These are phyloP conservation scores for Curvularia verruculosa DNA, from an alignment of 2,329 filamentous ascomycete genomes.

Conservation along the genomic window DNA sequence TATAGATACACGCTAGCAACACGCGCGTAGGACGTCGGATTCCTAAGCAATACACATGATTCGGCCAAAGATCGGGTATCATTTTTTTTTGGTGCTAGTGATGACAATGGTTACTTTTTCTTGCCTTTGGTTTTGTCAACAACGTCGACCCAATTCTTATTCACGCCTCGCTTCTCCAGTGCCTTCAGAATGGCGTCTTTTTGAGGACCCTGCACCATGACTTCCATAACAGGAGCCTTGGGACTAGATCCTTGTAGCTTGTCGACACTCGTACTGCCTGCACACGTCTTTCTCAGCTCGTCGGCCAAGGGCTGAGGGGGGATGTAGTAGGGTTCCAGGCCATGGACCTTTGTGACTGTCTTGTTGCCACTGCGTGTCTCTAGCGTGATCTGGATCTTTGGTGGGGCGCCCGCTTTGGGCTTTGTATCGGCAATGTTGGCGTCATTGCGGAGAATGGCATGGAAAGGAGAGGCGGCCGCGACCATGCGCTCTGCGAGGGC, in stretches of 20 bases:
- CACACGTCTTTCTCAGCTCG: constrained; percentile 70
- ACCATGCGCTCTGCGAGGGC: constrained; percentile 65
- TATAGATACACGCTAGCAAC: no score
- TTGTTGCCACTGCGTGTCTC: constrained; percentile 72
- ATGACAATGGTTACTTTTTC: constrained; percentile 49
- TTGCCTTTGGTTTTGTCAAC: constrained; percentile 72
- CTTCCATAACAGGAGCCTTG: constrained; percentile 68
- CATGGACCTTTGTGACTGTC: constrained; percentile 67
- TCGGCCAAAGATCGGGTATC: constrained; percentile 13
- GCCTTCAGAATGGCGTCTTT: constrained; percentile 65
- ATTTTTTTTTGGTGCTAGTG: constrained; percentile 5
- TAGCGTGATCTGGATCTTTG: constrained; percentile 64
- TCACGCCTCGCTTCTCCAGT: constrained; percentile 64
- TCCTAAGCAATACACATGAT: neutral
- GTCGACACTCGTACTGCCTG: constrained; percentile 69
- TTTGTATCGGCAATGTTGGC: constrained; percentile 55
- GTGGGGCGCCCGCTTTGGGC: constrained; percentile 65
- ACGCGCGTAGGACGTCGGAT: neutral
- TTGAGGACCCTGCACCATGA: constrained; percentile 72
- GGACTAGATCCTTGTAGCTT: constrained; percentile 65
- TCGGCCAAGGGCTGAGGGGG: constrained; percentile 66
- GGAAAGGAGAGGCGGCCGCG: constrained; percentile 61
- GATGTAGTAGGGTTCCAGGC: constrained; percentile 67
- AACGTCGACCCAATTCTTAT: constrained; percentile 66
- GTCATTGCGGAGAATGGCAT: constrained; percentile 61